Percentiles rank a stretch among this genome's conserved stretches.
Conservation (phyloP, 805 yeast species). For the Barnettozyma pratensis region DNA sequence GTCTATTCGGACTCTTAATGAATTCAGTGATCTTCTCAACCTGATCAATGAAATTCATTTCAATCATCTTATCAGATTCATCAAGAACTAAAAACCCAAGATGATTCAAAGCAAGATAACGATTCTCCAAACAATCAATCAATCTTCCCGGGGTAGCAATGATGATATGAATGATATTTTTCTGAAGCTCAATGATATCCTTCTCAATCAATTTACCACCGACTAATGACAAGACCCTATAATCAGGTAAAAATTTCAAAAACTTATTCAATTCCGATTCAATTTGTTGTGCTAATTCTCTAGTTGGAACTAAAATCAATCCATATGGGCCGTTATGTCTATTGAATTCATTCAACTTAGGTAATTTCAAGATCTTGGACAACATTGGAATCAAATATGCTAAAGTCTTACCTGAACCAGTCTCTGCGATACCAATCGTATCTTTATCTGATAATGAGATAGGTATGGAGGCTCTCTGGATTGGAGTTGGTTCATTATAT, state of each 20-base stretch:
- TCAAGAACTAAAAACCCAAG: slow-evolving; percentile 75
- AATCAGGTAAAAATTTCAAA: slow-evolving; percentile 33
- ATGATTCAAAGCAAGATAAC: slow-evolving; percentile 52
- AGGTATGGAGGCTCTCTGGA: slow-evolving; percentile 87
- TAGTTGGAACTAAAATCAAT: slow-evolving; percentile 81
- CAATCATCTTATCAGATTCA: slow-evolving; percentile 95
- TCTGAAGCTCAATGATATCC: slow-evolving; percentile 52
- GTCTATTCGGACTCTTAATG: slow-evolving; percentile 46
- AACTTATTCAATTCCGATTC: slow-evolving; percentile 58
- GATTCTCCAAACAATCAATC: slow-evolving; percentile 70
- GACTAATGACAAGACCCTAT: slow-evolving; percentile 58
- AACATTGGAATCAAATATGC: slow-evolving; percentile 75
- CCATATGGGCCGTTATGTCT: slow-evolving; percentile 65
- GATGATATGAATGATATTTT: slow-evolving; percentile 63
- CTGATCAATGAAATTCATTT: slow-evolving; percentile 87
- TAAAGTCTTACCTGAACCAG: slow-evolving; percentile 94
- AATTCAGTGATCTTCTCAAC: slow-evolving; percentile 52
- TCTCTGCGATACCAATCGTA: slow-evolving; percentile 86
- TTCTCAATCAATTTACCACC: slow-evolving; percentile 89
- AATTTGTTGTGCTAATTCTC: slow-evolving; percentile 90
- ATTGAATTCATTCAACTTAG: slow-evolving; percentile 40
- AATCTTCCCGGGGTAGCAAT: slow-evolving; percentile 95
- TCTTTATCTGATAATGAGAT: slow-evolving; percentile 55
- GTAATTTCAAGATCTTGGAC: slow-evolving; percentile 44
- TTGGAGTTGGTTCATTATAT: slow-evolving; percentile 75